Evolutionary conservation across 179 eudicot genomes (phyloP).

Genomic region (Spergularia azorica): DNA sequence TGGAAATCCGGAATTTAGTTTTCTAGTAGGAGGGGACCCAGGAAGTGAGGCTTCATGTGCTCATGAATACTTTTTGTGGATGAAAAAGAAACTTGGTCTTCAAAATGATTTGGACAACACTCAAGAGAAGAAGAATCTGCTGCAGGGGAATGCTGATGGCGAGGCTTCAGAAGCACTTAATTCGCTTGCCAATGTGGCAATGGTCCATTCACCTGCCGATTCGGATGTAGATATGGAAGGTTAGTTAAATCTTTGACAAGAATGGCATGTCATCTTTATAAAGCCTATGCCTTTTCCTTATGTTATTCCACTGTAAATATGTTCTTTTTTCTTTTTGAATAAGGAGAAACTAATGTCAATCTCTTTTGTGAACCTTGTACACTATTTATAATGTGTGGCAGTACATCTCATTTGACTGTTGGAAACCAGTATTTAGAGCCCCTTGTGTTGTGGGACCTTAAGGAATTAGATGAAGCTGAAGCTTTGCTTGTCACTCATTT

Average conservation of each 20-base stretch:
- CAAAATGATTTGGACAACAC: slow-evolving; percentile 23
- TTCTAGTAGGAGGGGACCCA: slow-evolving; percentile 66
- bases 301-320: not conserved
- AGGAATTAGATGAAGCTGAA: not conserved
- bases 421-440: not conserved
- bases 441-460: not conserved
- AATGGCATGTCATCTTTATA: not conserved
- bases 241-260: slow-evolving; percentile 35
- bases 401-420: not conserved
- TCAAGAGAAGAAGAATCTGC: slow-evolving; percentile 25
- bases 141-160: slow-evolving; percentile 26
- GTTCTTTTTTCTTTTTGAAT: not conserved
- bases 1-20: slow-evolving; percentile 57
- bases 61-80: slow-evolving; percentile 61
- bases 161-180: slow-evolving; percentile 23
- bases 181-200: slow-evolving; percentile 29
- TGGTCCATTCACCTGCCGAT: slow-evolving; percentile 56
- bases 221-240: slow-evolving; percentile 99
- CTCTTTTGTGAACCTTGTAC: not conserved
- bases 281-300: not conserved
- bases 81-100: slow-evolving; percentile 48
- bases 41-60: slow-evolving; percentile 66
- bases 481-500: not conserved
- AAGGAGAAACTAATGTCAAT: not conserved
- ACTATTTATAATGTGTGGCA: not conserved